Base-by-base conservation (phyloP, 2,329 filamentous ascomycete species). In the Fonsecaea pedrosoi region DNA sequence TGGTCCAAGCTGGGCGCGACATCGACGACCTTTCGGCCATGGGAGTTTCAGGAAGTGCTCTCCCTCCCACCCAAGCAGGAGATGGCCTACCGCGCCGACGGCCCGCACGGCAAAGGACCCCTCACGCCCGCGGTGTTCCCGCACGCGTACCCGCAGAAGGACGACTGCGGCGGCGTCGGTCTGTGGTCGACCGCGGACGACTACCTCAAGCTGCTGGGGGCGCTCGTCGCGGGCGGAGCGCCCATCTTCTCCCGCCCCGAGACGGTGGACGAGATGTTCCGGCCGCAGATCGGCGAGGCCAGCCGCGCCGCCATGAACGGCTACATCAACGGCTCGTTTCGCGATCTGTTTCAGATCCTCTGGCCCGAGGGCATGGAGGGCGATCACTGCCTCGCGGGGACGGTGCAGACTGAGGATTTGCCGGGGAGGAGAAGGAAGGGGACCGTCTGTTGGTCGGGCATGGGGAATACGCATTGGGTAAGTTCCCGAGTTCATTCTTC, bases 231-330 rank as follows among this genome's bases (percentile, higher is more conserved):
- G 13, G 32, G 30, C 15, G 53, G 32, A 30, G 18, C 9, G 7
- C 18, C 18, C 21, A 9, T 55, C 15, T 30, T 55, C 5, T 7
- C 15, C 3, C 7, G 1, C 5, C 15, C n/a, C 13, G 25, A 25
- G 25, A 21, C 53, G 5, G 53, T 55, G 18, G 53, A 55, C 30
- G 53, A 25, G 13, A 25, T 55, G 13, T 55, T 55, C 53, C 18
- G 30, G 9, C 12, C 53, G 21, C 53, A 55, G 30, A 5, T 55
- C 25, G 25, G 25, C 25, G 30, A 8, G 53, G 15, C 13, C 53
- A 50, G 45, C n/a, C 13, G 7, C 15, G 45, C 7, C 13, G 45
- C 1, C 45, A 50, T 50, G 7, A 25, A 25, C 25, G 25, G 45
- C 7, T 50, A 50, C 35, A 12, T 8, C 7, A 37, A 12, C 10